Conservation (phyloP, 768 basidiomycete species). For the Termitomyces sp. region DNA sequence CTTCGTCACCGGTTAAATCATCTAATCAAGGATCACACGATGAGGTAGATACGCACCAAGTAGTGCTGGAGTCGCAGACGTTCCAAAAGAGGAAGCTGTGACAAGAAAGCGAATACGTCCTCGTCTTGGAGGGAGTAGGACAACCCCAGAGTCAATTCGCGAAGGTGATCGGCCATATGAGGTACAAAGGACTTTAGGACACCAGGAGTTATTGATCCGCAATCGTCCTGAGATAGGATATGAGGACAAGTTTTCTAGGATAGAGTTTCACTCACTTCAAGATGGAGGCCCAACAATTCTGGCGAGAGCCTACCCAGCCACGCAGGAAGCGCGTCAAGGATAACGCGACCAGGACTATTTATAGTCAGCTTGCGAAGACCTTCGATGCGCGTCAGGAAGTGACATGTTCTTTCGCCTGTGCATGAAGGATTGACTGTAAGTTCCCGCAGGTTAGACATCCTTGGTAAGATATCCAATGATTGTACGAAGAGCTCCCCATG, state of each 20-base stretch:
- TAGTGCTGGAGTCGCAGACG: conserved; percentile 43
- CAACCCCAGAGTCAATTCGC: conserved; percentile 41
- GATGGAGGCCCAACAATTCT: conserved; percentile 31
- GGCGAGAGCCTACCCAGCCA: conserved; percentile 34
- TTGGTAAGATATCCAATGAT: conserved; percentile 18
- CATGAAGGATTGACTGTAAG: conserved; percentile 32
- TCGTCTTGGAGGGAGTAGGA: conserved; percentile 54
- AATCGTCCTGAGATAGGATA: conserved; percentile 37
- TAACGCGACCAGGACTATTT: conserved; percentile 30
- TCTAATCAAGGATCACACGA: neutral
- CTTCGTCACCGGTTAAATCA: neutral
- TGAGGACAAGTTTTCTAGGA: neutral
- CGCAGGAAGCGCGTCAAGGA: conserved; percentile 35
- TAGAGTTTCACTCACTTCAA: conserved; percentile 28
- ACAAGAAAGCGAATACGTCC: conserved; percentile 44
- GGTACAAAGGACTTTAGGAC: conserved; percentile 42
- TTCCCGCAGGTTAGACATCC: conserved; percentile 16
- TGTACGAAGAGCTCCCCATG: conserved; percentile 27
- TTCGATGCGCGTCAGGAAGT: conserved; percentile 20
- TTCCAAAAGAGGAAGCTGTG: conserved; percentile 31
- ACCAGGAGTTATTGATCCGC: conserved; percentile 60
- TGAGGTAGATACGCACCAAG: conserved; percentile 31
- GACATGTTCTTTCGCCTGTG: conserved; percentile 23
- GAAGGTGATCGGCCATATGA: conserved; percentile 24
- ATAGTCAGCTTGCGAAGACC: conserved; percentile 27